phyloP scores from a whole-genome alignment of 768 basidiomycete genomes.

The Leccinum longicurvipes region DNA sequence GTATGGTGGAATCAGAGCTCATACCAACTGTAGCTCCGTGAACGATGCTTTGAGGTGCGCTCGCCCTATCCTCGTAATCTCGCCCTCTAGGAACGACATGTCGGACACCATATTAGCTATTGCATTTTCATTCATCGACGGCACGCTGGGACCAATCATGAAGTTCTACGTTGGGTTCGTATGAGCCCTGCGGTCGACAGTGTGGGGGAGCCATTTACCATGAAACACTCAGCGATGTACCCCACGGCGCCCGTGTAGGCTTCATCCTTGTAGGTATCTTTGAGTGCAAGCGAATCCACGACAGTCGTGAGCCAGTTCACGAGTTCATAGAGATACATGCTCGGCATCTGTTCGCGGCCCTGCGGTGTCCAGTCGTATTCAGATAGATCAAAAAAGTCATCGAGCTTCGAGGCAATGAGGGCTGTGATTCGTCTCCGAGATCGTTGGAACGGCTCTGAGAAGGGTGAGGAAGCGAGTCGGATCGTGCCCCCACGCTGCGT shows the following conservation, averaged over 20 bases:
- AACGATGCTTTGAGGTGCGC: constrained; percentile 70
- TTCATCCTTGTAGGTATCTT: constrained; percentile 82
- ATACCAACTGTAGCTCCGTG: constrained; percentile 72
- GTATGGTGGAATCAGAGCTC: constrained; percentile 20
- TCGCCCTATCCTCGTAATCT: constrained; percentile 73
- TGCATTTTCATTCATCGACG: constrained; percentile 84
- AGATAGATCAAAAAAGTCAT: constrained; percentile 92
- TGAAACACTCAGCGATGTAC: constrained; percentile 83
- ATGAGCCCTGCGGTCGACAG: constrained; percentile 1
- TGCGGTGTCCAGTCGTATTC: constrained; percentile 93
- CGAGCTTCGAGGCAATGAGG: constrained; percentile 87
- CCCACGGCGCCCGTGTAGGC: constrained; percentile 86
- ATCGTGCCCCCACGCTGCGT: constrained; percentile 83
- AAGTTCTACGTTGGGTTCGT: constrained; percentile 52
- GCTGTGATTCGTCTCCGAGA: constrained; percentile 75
- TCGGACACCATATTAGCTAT: constrained; percentile 84
- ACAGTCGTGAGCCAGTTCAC: constrained; percentile 96
- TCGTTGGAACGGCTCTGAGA: constrained; percentile 62
- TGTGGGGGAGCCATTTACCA: constrained; percentile 52
- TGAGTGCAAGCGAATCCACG: constrained; percentile 84
- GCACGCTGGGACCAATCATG: constrained; percentile 69
- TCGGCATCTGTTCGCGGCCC: constrained; percentile 69
- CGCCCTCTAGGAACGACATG: constrained; percentile 85
- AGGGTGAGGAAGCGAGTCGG: constrained; percentile 61
- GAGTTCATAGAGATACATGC: constrained; percentile 93